Percentiles rank a stretch among this genome's conserved stretches.
These are phyloP conservation scores for Dissophora ornata DNA, from an alignment of 192 early-diverging fungal genomes.

Conservation along the genomic window DNA sequence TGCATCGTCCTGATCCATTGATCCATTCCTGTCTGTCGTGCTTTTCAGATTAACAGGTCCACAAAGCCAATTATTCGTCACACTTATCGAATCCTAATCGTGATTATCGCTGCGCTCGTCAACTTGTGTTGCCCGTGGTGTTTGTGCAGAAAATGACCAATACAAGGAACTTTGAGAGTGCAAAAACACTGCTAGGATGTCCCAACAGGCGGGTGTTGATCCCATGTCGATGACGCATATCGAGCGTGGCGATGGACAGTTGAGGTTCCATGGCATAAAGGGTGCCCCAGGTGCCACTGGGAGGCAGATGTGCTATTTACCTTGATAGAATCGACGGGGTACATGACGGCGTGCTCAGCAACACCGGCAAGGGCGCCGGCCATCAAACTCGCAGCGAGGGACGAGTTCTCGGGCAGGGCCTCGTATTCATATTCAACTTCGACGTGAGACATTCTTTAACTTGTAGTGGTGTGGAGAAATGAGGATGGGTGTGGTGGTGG, in stretches of 20 bases:
- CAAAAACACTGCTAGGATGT: too few species aligned
- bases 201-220: too few species aligned
- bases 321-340: conserved; percentile 95
- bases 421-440: conserved; percentile 89
- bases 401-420: conserved; percentile 84
- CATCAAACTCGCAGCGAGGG: conserved; percentile 82
- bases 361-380: conserved; percentile 98
- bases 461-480: neutral
- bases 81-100: too few species aligned
- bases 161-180: too few species aligned
- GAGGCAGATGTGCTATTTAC: conserved; percentile 83
- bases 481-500: neutral
- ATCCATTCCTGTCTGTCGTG: neutral
- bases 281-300: too few species aligned
- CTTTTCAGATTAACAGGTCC: neutral
- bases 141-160: too few species aligned
- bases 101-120: too few species aligned
- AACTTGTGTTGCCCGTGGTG: too few species aligned
- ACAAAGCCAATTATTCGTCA: too few species aligned
- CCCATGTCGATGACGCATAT: too few species aligned
- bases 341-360: conserved; percentile 96
- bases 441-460: conserved; percentile 29
- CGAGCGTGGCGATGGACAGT: too few species aligned
- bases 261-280: too few species aligned
- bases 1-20: neutral